Conservation (phyloP, 192 early-diverging fungal genomes). For the Backusella luteola region DNA sequence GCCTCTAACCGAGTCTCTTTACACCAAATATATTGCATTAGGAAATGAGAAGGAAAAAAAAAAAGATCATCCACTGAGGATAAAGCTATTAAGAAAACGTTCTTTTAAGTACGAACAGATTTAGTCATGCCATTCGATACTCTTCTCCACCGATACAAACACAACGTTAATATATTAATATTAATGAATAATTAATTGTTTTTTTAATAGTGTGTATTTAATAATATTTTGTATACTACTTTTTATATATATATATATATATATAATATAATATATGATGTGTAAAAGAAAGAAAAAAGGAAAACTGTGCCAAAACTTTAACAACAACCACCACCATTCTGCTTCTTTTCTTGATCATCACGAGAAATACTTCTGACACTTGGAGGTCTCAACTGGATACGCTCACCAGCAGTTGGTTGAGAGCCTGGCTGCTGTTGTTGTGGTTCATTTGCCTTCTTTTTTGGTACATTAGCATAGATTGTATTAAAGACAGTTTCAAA, state of each 20-base stretch:
- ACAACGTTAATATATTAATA: not conserved
- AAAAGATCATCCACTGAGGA: not conserved
- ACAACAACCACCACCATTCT: conserved; percentile 33
- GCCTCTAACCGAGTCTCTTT: not conserved
- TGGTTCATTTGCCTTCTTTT: conserved; percentile 21
- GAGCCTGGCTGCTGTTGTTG: conserved; percentile 3
- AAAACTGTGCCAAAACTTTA: conserved; percentile 5
- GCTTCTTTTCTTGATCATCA: conserved; percentile 43
- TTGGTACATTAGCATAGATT: conserved; percentile 51
- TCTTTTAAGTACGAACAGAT: not conserved
- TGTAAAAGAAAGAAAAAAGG: not conserved
- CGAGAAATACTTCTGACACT: conserved; percentile 33
- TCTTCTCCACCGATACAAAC: not conserved
- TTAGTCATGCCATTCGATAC: not conserved
- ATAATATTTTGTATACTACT: not conserved
- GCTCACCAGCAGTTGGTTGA: conserved; percentile 20
- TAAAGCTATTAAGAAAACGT: not conserved
- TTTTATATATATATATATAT: not conserved
- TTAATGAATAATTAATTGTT: not conserved
- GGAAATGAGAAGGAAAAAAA: not conserved
- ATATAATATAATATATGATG: not conserved
- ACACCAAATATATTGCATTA: not conserved
- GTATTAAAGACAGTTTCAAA: conserved; percentile 81
- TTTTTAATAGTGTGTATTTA: not conserved
- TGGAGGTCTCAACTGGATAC: conserved; percentile 40